Conservation (phyloP, 495 filamentous ascomycete genomes). For the Usnea hakonensis region DNA sequence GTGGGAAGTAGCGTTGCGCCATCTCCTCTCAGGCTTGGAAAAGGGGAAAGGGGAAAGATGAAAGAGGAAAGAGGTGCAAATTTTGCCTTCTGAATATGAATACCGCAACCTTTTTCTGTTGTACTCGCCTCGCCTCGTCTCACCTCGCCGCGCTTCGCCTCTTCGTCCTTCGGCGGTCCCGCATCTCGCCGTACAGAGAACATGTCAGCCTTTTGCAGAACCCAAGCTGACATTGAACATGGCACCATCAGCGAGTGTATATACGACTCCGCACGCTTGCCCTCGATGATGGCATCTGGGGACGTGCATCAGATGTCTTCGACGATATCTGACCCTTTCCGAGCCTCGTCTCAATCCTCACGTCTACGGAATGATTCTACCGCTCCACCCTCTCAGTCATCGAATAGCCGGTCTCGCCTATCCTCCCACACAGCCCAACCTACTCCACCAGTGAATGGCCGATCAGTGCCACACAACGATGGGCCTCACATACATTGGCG, state of each 20-base stretch:
- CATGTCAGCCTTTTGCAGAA: background rate
- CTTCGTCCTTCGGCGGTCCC: background rate
- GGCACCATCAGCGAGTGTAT: conserved; percentile 41
- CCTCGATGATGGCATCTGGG: conserved; percentile 46
- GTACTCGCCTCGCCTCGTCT: no score
- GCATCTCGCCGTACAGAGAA: background rate
- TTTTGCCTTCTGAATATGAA: background rate
- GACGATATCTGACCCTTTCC: conserved; percentile 25
- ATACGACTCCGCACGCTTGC: conserved; percentile 35
- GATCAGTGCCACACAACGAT: conserved; percentile 3
- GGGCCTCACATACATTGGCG: conserved; percentile 21
- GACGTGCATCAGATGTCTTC: conserved; percentile 32
- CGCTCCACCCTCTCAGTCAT: background rate
- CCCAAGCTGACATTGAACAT: conserved; percentile 38
- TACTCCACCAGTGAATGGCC: conserved; percentile 32
- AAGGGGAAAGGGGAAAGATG: no score
- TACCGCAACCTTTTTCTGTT: background rate
- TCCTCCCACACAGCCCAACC: conserved; percentile 21
- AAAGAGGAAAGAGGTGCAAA: background rate
- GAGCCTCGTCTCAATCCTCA: conserved; percentile 22
- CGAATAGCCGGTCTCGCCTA: background rate
- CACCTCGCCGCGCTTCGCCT: no score
- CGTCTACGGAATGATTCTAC: conserved; percentile 16
- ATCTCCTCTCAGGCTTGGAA: background rate
- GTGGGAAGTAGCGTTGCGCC: background rate